Conservation (phyloP, 441 rosid genomes). For the Arabidopsis lyrata region DNA sequence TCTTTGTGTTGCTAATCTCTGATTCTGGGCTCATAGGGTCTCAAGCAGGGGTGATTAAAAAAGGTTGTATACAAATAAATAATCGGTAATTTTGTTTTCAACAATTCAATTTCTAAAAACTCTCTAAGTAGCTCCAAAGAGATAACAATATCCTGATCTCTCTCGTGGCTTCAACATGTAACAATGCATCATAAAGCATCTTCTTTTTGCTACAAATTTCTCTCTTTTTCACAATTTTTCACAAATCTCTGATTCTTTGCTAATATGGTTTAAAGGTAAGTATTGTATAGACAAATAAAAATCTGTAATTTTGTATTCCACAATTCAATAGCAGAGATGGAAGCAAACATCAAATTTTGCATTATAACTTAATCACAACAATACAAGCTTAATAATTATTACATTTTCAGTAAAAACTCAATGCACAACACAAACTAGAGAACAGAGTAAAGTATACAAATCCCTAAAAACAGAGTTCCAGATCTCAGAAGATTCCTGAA, state of each 20-base stretch:
- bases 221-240: not conserved
- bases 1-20: slow-evolving; percentile 27
- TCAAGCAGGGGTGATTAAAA: slow-evolving; percentile 19
- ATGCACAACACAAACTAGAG: slow-evolving; percentile 11
- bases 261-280: not conserved
- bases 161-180: slow-evolving; percentile 6
- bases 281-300: not conserved
- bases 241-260: slow-evolving; percentile 9
- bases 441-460: slow-evolving; percentile 21
- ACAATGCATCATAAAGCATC: slow-evolving; percentile 22
- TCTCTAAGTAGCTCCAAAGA: not conserved
- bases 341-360: slow-evolving; percentile 2
- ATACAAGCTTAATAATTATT: slow-evolving; percentile 18
- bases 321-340: not conserved
- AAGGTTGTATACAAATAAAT: slow-evolving; percentile 31
- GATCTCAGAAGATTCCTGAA: slow-evolving; percentile 32
- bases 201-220: not conserved
- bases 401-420: slow-evolving; percentile 6
- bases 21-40: slow-evolving; percentile 32
- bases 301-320: not conserved
- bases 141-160: slow-evolving; percentile 2
- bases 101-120: slow-evolving; percentile 2
- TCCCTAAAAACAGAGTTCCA: slow-evolving; percentile 23
- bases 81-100: slow-evolving; percentile 25
- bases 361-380: not conserved